Conservation (phyloP, 306 rosid species). For the Cucurbita moschata region DNA sequence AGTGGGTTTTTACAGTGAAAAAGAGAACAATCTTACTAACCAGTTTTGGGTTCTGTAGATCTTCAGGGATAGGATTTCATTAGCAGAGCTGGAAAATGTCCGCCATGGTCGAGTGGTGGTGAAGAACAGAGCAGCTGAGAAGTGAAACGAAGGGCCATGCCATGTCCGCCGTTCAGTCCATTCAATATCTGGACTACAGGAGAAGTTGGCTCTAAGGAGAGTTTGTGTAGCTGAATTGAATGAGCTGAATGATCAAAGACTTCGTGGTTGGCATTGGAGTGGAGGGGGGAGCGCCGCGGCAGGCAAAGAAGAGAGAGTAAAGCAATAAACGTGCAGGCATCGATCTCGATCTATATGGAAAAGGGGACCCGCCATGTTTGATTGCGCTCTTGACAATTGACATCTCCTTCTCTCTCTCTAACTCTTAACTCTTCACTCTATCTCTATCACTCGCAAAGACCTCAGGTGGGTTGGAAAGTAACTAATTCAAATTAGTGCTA, state of each 20-base stretch:
- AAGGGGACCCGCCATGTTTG: constrained; percentile 3
- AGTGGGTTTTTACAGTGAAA: not conserved
- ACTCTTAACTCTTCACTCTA: not conserved
- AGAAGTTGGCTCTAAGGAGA: not conserved
- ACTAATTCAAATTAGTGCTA: not conserved
- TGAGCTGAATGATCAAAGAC: not conserved
- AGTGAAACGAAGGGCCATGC: not conserved
- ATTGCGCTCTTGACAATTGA: not conserved
- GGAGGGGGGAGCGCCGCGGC: constrained; percentile 1
- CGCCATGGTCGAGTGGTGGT: not conserved
- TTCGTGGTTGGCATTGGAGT: not conserved
- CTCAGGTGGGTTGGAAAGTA: not conserved
- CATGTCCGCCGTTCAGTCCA: not conserved
- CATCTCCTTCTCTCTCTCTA: not conserved
- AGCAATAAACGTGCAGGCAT: not conserved
- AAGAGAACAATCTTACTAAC: not conserved
- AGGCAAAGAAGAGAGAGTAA: not conserved
- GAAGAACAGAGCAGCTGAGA: not conserved
- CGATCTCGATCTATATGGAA: constrained; percentile 6
- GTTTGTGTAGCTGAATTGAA: not conserved
- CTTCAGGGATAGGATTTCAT: not conserved
- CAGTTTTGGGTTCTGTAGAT: not conserved
- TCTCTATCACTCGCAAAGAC: not conserved
- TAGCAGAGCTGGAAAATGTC: not conserved
- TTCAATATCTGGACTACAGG: not conserved